Conservation (phyloP, 2,329 filamentous ascomycete species). For the Fusarium sp. region DNA sequence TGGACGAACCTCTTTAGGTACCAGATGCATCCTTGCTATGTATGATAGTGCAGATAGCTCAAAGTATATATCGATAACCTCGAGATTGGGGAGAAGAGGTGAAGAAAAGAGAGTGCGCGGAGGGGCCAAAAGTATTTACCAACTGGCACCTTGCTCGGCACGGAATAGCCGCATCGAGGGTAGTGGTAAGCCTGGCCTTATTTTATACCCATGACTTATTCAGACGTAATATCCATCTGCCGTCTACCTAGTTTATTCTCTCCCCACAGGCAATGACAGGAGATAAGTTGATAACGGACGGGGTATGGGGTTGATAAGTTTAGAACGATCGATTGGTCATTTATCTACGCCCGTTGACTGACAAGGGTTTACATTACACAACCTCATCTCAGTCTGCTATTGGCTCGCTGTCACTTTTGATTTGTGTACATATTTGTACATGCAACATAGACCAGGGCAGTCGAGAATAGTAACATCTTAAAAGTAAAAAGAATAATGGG, state of each 20-base stretch:
- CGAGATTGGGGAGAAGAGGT: neutral
- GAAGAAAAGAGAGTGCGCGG: neutral
- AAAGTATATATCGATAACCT: neutral
- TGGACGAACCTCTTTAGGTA: slow-evolving; percentile 60
- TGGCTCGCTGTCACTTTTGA: slow-evolving; percentile 12
- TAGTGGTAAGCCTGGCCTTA: slow-evolving; percentile 20
- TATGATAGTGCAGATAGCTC: slow-evolving; percentile 7
- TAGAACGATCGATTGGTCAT: slow-evolving; percentile 24
- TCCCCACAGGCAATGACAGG: slow-evolving; percentile 12
- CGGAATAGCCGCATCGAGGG: slow-evolving; percentile 32
- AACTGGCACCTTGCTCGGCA: slow-evolving; percentile 9
- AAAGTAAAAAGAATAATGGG: neutral
- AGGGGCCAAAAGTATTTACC: slow-evolving; percentile 12
- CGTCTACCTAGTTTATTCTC: slow-evolving; percentile 8
- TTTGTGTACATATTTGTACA: slow-evolving; percentile 19
- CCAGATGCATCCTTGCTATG: slow-evolving; percentile 56
- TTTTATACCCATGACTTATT: slow-evolving; percentile 25
- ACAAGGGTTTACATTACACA: slow-evolving; percentile 22
- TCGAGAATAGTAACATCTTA: neutral
- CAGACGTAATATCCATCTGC: slow-evolving; percentile 11
- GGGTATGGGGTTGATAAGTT: slow-evolving; percentile 28
- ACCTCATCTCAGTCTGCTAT: slow-evolving; percentile 1
- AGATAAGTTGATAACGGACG: slow-evolving; percentile 19
- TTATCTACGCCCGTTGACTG: slow-evolving; percentile 12
- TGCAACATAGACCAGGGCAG: neutral